phyloP scores from a whole-genome alignment of 257 asterid genomes.

The Cruciata laevipes region DNA sequence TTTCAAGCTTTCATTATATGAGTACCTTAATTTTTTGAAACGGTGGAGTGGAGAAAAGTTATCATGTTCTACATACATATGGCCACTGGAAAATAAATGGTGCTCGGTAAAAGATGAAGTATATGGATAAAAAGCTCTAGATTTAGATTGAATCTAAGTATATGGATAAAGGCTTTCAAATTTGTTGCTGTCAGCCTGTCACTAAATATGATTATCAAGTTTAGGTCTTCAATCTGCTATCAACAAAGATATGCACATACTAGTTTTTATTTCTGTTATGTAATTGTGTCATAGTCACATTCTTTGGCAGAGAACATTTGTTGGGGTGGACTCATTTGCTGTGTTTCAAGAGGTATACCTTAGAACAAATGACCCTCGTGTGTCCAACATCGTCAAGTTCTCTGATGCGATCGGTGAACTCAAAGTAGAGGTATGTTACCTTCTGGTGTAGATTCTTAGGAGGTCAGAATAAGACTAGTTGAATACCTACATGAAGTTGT shows the following conservation, averaged over 20 bases:
- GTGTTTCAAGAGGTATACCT: slow-evolving; percentile 89
- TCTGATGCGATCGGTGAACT: slow-evolving; percentile 74
- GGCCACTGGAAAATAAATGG: neutral
- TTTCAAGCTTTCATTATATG: neutral
- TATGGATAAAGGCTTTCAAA: neutral
- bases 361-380: slow-evolving; percentile 67
- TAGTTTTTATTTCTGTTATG: neutral
- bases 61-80: no score
- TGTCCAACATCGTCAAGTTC: slow-evolving; percentile 76
- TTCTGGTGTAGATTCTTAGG: no score
- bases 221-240: neutral
- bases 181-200: neutral
- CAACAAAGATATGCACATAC: neutral
- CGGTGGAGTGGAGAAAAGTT: neutral
- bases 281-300: neutral
- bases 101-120: neutral
- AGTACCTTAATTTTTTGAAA: no score
- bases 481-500: neutral
- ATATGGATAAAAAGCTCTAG: neutral
- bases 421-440: slow-evolving; percentile 73
- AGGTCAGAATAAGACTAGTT: no score
- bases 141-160: neutral
- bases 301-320: slow-evolving; percentile 74
- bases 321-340: slow-evolving; percentile 80
- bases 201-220: neutral